Conservation (phyloP, 305 asterid species). For the Fraxinus paxiana region DNA sequence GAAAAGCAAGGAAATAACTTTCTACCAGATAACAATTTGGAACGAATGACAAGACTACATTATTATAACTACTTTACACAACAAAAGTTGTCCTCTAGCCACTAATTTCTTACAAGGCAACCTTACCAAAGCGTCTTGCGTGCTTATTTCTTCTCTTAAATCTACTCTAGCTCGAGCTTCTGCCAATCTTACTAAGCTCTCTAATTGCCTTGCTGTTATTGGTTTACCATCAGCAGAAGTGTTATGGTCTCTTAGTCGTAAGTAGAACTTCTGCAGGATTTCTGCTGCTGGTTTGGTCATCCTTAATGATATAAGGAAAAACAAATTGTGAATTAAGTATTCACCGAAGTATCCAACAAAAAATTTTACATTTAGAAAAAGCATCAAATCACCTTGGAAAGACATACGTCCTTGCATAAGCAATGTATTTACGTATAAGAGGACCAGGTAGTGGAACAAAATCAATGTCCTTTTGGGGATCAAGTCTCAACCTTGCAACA, state of each 20-base stretch:
- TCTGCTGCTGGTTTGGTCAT: conserved; percentile 94
- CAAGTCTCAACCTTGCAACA: conserved; percentile 72
- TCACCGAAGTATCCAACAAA: conserved; percentile 15
- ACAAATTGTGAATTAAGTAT: conserved; percentile 21
- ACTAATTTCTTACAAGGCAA: conserved; percentile 16
- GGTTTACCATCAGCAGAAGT: conserved; percentile 90
- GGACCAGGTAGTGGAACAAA: conserved; percentile 92
- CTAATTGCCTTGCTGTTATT: conserved; percentile 94
- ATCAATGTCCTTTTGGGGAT: conserved; percentile 65
- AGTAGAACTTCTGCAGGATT: conserved; percentile 85
- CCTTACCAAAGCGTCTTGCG: conserved; percentile 85
- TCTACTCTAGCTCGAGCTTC: conserved; percentile 96
- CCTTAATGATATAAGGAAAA: conserved; percentile 39
- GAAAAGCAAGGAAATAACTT: neutral
- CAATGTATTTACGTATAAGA: conserved; percentile 88
- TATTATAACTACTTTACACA: conserved; percentile 15
- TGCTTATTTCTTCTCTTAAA: conserved; percentile 80
- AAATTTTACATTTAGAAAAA: conserved; percentile 8
- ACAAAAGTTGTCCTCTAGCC: neutral
- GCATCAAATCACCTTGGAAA: conserved; percentile 64
- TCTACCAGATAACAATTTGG: conserved; percentile 8
- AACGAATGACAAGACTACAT: neutral
- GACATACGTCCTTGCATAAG: conserved; percentile 83
- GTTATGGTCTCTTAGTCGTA: conserved; percentile 69
- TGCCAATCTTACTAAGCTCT: conserved; percentile 91